phyloP scores from a whole-genome alignment of 805 yeast genomes.

The Sungouiozyma intestinalis region DNA sequence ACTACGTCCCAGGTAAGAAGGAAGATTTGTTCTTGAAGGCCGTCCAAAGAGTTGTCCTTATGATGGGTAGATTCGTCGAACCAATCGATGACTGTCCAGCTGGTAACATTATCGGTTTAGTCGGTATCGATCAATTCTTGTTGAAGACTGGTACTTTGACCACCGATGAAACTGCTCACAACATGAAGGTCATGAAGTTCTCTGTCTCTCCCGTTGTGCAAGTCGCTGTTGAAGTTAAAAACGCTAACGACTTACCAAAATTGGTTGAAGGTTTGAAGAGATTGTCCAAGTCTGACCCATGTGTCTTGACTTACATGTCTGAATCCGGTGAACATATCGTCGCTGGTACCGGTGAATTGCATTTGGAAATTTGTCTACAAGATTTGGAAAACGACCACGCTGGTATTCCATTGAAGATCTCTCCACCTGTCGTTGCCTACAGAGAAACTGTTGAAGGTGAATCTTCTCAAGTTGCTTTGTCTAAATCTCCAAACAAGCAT shows the following conservation, averaged over 20 bases:
- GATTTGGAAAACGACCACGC: slow-evolving; percentile 99
- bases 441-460: slow-evolving; percentile 95
- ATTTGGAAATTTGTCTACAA: slow-evolving; percentile 91
- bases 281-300: slow-evolving; percentile 98
- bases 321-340: slow-evolving; percentile 99
- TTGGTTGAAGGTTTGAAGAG: slow-evolving; percentile 99
- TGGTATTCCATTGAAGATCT: slow-evolving; percentile 95
- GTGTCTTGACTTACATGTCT: slow-evolving; percentile 80
- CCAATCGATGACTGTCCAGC: slow-evolving; percentile 99
- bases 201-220: slow-evolving; percentile 99
- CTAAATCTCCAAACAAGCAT: slow-evolving; percentile 99
- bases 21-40: slow-evolving; percentile 95
- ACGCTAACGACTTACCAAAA: slow-evolving; percentile 98
- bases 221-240: slow-evolving; percentile 99
- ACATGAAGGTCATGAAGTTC: slow-evolving; percentile 99
- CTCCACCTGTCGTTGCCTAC: slow-evolving; percentile 97
- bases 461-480: slow-evolving; percentile 91
- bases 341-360: slow-evolving; percentile 99
- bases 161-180: slow-evolving; percentile 93
- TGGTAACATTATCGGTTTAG: slow-evolving; percentile 99
- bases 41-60: slow-evolving; percentile 96
- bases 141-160: slow-evolving; percentile 98
- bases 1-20: slow-evolving; percentile 98
- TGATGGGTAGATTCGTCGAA: slow-evolving; percentile 99
- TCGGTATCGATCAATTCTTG: slow-evolving; percentile 99